Evolutionary conservation across 2,329 filamentous ascomycete species (phyloP).

Genomic region (Cadophora sp.): DNA sequence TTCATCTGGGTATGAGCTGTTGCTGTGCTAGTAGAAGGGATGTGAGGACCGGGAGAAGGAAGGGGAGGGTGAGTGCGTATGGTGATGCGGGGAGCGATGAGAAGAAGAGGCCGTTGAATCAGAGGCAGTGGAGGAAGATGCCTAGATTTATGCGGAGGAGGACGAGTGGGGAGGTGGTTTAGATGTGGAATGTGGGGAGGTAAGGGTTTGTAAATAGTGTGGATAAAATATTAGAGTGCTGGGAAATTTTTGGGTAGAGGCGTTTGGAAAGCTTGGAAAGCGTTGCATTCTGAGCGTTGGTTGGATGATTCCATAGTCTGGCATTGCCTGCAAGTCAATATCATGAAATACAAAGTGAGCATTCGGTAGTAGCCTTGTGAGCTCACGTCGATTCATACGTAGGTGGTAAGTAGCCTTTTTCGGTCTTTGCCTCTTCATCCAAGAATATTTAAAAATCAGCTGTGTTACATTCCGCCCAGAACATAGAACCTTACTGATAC

Average conservation of each 20-base stretch:
- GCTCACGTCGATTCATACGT: background rate
- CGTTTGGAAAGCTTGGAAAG: constrained; percentile 14
- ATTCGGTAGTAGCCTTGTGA: background rate
- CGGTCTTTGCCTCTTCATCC: too few relatives aligned
- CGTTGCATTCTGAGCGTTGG: constrained; percentile 15
- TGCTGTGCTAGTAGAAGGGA: constrained; percentile 59
- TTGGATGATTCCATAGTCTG: background rate
- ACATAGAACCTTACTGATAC: too few relatives aligned
- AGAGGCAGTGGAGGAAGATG: constrained; percentile 23
- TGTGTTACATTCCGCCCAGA: too few relatives aligned
- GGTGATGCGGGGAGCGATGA: constrained; percentile 28
- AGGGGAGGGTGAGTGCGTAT: constrained; percentile 40
- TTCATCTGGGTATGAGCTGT: constrained; percentile 80
- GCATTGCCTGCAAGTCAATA: background rate
- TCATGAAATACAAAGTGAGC: background rate
- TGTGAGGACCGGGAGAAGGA: constrained; percentile 42
- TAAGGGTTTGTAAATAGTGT: background rate
- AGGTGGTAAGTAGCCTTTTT: too few relatives aligned
- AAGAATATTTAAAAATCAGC: too few relatives aligned
- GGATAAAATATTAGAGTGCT: background rate
- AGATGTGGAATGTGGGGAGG: background rate
- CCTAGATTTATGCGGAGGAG: constrained; percentile 29
- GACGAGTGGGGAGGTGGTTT: constrained; percentile 31
- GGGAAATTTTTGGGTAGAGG: constrained; percentile 9
- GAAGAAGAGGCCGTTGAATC: constrained; percentile 26